Conservation (phyloP, 169 alveolate genomes). For the Plasmodium cynomolgi region DNA sequence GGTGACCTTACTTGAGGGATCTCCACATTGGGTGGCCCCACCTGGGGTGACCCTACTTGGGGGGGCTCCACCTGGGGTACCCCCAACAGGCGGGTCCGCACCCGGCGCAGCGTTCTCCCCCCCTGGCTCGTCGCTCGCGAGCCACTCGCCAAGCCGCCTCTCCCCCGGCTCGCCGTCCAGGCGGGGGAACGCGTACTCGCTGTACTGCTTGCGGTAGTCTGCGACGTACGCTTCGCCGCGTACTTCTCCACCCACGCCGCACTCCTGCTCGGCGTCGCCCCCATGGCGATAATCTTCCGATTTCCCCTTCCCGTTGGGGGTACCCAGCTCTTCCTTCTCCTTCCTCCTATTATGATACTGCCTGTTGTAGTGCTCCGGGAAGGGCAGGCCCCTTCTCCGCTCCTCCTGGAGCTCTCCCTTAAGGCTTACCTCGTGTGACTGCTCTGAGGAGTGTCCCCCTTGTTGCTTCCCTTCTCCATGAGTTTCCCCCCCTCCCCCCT, state of each 20-base stretch:
- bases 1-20: background rate
- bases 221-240: background rate
- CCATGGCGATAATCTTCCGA: background rate
- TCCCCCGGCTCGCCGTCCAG: background rate
- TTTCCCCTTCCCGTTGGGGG: background rate
- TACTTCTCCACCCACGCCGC: too few species aligned
- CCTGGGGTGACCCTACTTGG: background rate
- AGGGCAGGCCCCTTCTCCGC: background rate
- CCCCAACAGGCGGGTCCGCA: background rate
- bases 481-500: background rate
- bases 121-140: background rate
- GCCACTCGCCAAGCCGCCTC: background rate
- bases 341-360: background rate
- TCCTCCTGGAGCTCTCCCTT: background rate
- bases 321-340: background rate
- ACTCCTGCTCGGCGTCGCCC: background rate
- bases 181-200: background rate
- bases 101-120: background rate
- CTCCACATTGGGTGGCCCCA: background rate
- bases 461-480: background rate
- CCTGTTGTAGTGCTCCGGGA: background rate
- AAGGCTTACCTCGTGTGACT: background rate
- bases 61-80: background rate
- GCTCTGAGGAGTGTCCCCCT: background rate
- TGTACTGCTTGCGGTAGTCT: background rate